Evolutionary conservation across 371 early-diverging fungal genomes (phyloP), one percentile per base, ranked within the genome.

Genomic region (Mortierella sp.): DNA sequence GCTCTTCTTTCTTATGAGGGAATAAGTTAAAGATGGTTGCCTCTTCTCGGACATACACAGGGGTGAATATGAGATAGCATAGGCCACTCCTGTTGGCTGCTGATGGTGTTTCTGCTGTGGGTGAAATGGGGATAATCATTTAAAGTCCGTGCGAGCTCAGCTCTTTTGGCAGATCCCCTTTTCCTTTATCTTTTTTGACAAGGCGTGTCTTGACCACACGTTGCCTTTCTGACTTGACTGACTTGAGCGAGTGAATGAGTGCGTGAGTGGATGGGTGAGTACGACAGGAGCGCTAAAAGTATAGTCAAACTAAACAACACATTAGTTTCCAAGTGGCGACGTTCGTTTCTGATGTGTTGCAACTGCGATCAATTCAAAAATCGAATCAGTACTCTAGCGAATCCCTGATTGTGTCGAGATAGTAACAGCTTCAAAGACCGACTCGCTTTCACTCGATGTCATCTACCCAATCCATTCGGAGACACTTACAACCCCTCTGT

Each of bases 331-430:
- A 34, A 63, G 31, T 31, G 63, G 63, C 63, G 50, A 50, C 50
- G 50, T 9, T 14, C 50, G 50, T 50, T 9, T 50, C 50, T 50
- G 50, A 50, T 31, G 16, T 16, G 74, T 73, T 57, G 31, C 44
- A 47, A 72, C 31, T 19, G 28, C 28, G 21, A 72, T 72, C 19
- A 26, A 8, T 50, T 72, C 24, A 16, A 31, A 28, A 21, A 16
- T 54, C 54, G 54, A 34, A 73, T 73, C 73, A 73, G 73, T 54
- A 73, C 52, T 73, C 9, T 73, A 73, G 21, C 10, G 16, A 26
- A 45, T 5, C 4, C 3, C 11, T 52, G 16, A 14, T 21, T 21
- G 19, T 73, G 16, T 73, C 10, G 50, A 52, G 52, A 73, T 73
- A 52, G 68, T 8, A 21, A 34, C 5, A 8, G 34, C 68, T 68